phyloP scores from a whole-genome alignment of 768 basidiomycete species.

The Leccinum rimulosum region DNA sequence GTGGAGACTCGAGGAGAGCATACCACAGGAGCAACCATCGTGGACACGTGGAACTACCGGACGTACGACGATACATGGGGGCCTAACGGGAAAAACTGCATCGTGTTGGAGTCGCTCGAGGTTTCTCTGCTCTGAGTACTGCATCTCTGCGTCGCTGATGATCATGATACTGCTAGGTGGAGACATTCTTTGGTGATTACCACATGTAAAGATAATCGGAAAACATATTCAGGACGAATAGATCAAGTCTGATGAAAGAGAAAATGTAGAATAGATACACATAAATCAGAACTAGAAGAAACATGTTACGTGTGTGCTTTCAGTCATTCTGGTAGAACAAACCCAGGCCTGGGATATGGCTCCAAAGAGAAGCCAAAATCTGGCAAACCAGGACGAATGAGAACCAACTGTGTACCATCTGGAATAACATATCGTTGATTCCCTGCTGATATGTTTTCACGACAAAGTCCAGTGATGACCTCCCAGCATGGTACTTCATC shows the following conservation, averaged over 20 bases:
- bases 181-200: constrained; percentile 48
- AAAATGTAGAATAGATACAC: background rate
- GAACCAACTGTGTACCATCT: too few species aligned
- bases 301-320: too few species aligned
- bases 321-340: too few species aligned
- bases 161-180: constrained; percentile 41
- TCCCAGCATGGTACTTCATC: too few species aligned
- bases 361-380: too few species aligned
- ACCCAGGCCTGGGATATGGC: too few species aligned
- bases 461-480: too few species aligned
- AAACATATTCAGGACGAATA: background rate
- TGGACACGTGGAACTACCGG: constrained; percentile 70
- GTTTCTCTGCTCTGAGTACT: constrained; percentile 36
- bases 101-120: constrained; percentile 64
- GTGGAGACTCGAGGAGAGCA: constrained; percentile 70
- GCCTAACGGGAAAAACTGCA: constrained; percentile 67
- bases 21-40: constrained; percentile 74
- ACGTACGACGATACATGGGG: constrained; percentile 70
- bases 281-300: too few species aligned
- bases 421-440: too few species aligned
- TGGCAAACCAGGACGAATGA: too few species aligned
- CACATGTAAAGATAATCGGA: background rate
- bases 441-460: too few species aligned
- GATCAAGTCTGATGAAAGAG: background rate
- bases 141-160: constrained; percentile 2